Evolutionary conservation across 2,329 filamentous ascomycete species (phyloP), one percentile per base, ranked within the genome.

Genomic region (Fusarium euwallaceae): DNA sequence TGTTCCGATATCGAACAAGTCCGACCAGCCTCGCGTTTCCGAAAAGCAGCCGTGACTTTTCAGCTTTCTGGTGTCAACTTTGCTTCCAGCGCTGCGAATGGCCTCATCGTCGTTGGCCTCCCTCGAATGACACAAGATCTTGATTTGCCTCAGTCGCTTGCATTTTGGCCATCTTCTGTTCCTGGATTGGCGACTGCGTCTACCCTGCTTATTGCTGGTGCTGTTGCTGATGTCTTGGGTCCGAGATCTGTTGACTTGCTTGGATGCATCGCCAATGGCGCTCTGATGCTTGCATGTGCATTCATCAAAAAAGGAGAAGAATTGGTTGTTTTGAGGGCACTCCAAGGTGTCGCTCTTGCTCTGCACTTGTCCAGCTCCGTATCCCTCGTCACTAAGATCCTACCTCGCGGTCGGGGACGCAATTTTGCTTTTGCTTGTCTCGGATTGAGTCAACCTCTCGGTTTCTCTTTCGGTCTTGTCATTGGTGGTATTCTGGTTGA

Each of bases 391-490:
- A 79, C 82, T 0, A 73, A 76, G 20, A 77, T 75, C 7, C 32
- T 86, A 6, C 75, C 79, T 0, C 70, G 72, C 0, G 84, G 85
- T 0, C 69, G 80, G 11, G 73, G 73, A 1, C 80, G 86, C 1
- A 87, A 87, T 61, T 62, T 86, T 2, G 84, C 78, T 0, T 87
- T 87, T 70, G 79, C 84, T 0, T 86, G 83, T 64, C 67, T 88
- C 7, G 86, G 88, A 0, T 76, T 87, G 24, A 84, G 83, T 45
- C 84, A 86, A 64, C 84, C 86, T 0, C 76, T 89, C 0, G 88
- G 88, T 0, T 89, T 88, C 72, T 87, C 86, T 0, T 74, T 88
- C 10, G 88, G 88, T 0, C 78, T 90, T 0, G 84, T 89, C 2
- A 71, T 88, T 1, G 87, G 85, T 11, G 88, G 88, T 14, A 77